Base-by-base conservation (phyloP, 768 basidiomycete genomes). In the Pisolithus orientalis region DNA sequence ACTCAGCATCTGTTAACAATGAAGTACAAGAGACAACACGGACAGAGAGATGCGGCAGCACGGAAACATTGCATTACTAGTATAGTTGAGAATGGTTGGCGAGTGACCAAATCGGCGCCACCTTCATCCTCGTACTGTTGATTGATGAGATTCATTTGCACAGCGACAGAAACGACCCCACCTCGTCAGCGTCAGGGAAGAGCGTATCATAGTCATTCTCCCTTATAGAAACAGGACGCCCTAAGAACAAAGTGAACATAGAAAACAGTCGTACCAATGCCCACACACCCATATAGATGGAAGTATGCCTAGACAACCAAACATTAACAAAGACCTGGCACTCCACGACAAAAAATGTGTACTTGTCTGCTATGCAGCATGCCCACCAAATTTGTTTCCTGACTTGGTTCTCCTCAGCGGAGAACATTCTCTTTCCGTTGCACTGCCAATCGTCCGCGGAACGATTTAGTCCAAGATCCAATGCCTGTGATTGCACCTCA, bases 331-430 rank as follows among this genome's bases (percentile, higher is more conserved):
- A 24, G 29, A 21, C 37, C 17, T 39, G 25, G 52, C 34, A 38
- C 24, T 47, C 17, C 46, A 24, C 31, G 39, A 53, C n/a, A 50
- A 31, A 43, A 57, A 55, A 32, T 24, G 51, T 77, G 31, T 56
- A 87, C 86, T 84, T 79, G 59, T 91, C 87, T 40, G 80, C 79
- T 40, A 84, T 70, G 59, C 79, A 78, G 62, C 87, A 90, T 14
- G 77, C 74, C 85, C 86, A 89, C 88, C 88, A 91, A 40, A 89
- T 84, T 57, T 87, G 85, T 47, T 81, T 79, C 55, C 88, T 76
- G 5, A 75, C 79, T 64, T 89, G 85, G 28, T 78, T 82, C 65
- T 90, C 89, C 59, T 81, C 75, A 13, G 69, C 63, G 8, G 79
- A 78, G 58, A 90, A 88, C 34, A 90, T 65, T 52, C 75, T 74